Evolutionary conservation across 306 rosid species (phyloP).

Genomic region (Malus orientalis): DNA sequence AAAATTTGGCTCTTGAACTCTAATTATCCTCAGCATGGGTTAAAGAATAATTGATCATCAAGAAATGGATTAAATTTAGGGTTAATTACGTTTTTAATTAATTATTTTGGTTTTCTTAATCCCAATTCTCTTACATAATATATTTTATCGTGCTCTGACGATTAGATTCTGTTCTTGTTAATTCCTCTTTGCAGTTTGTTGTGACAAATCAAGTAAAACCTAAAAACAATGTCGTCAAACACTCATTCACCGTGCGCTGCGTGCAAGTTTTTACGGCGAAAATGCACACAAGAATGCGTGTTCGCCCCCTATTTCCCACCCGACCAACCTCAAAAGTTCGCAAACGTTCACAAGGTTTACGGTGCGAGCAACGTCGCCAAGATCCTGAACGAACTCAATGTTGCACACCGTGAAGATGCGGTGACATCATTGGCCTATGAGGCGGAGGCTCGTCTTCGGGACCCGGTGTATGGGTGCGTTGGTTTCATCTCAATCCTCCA

Average conservation of each 20-base stretch:
- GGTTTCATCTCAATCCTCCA: constrained; percentile 78
- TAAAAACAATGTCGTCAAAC: constrained; percentile 27
- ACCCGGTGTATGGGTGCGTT: constrained; percentile 85
- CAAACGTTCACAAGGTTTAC: constrained; percentile 75
- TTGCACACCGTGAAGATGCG: constrained; percentile 65
- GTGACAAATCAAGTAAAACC: constrained; percentile 3
- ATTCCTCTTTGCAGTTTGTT: neutral
- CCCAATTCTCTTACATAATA: neutral
- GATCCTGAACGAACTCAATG: constrained; percentile 64
- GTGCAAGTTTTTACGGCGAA: constrained; percentile 69
- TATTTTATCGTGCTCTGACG: neutral
- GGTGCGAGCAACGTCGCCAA: constrained; percentile 89
- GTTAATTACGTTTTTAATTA: neutral
- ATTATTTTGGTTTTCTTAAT: neutral
- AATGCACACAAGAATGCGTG: constrained; percentile 89
- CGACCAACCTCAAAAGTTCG: constrained; percentile 76
- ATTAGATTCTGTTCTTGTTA: neutral
- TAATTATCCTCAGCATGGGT: neutral
- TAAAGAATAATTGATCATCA: neutral
- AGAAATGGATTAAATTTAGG: neutral
- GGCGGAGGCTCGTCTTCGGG: constrained; percentile 71
- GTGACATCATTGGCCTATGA: constrained; percentile 79
- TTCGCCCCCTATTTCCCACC: constrained; percentile 94
- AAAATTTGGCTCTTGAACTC: neutral
- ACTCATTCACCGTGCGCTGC: constrained; percentile 81